Evolutionary conservation across 2,329 filamentous ascomycete genomes (phyloP).

Genomic region (Ophiosphaerella narmari): DNA sequence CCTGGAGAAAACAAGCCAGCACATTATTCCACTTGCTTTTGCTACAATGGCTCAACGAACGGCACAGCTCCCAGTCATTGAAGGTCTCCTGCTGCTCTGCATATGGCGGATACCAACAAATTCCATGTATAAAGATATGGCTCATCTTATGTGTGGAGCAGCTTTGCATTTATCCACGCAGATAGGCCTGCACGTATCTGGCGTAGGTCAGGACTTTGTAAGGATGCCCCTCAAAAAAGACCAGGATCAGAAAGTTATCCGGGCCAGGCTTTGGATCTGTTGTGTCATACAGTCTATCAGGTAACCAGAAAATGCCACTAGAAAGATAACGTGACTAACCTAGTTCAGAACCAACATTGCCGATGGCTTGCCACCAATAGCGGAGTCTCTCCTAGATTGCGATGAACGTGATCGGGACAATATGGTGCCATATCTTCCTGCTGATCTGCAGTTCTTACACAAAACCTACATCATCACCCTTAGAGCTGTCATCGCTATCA

Average conservation of each 20-base stretch:
- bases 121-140: slow-evolving; percentile 49
- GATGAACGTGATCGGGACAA: slow-evolving; percentile 41
- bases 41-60: slow-evolving; percentile 44
- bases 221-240: slow-evolving; percentile 44
- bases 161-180: slow-evolving; percentile 49
- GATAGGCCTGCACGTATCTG: slow-evolving; percentile 47
- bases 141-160: slow-evolving; percentile 47
- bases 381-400: slow-evolving; percentile 40
- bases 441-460: slow-evolving; percentile 39
- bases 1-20: slow-evolving; percentile 37
- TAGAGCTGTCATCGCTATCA: slow-evolving; percentile 41
- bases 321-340: slow-evolving; percentile 11
- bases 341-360: slow-evolving; percentile 34
- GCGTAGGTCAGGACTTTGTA: slow-evolving; percentile 48
- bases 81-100: slow-evolving; percentile 47
- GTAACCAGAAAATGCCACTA: slow-evolving; percentile 14
- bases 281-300: slow-evolving; percentile 45
- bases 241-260: slow-evolving; percentile 40
- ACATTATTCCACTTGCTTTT: slow-evolving; percentile 45
- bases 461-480: slow-evolving; percentile 41
- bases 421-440: slow-evolving; percentile 36
- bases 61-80: slow-evolving; percentile 46
- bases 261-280: slow-evolving; percentile 45
- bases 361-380: slow-evolving; percentile 43
- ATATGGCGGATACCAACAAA: slow-evolving; percentile 49